Evolutionary conservation across 164 flowering plant species (phyloP).

Genomic region (Cinnamomum micranthum): DNA sequence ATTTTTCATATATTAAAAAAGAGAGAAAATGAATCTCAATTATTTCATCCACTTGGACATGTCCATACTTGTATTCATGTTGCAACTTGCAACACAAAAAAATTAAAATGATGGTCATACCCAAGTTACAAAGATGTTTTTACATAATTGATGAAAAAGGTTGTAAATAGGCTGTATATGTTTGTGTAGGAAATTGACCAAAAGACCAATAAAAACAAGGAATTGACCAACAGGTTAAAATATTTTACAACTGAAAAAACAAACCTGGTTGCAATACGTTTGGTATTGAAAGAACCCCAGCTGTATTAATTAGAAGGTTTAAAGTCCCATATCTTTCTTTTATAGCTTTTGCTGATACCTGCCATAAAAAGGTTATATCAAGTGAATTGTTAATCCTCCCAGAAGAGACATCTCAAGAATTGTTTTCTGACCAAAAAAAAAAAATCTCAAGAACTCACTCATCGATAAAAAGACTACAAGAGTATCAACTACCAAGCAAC

Average conservation of each 20-base stretch:
- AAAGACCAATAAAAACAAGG: too few relatives aligned
- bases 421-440: too few relatives aligned
- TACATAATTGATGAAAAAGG: not conserved
- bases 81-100: not conserved
- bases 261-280: slow-evolving; percentile 83
- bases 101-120: not conserved
- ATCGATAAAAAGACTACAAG: not conserved
- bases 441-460: not conserved
- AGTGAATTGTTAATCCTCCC: not conserved
- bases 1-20: too few relatives aligned
- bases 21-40: not conserved
- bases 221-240: not conserved
- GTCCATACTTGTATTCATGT: not conserved
- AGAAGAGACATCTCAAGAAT: too few relatives aligned
- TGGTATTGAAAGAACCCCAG: slow-evolving; percentile 90
- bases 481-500: too few relatives aligned
- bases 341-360: slow-evolving; percentile 64
- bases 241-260: slow-evolving; percentile 1
- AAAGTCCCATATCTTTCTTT: slow-evolving; percentile 62
- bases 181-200: not conserved
- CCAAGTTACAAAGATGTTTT: not conserved
- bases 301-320: slow-evolving; percentile 82
- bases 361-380: slow-evolving; percentile 21
- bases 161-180: not conserved
- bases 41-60: not conserved